A percentile compares a stretch with the other conserved stretches of the same genome.
These are phyloP conservation scores for Metschnikowia lochheadii DNA, from an alignment of 805 yeast species.

Conservation along the genomic window DNA sequence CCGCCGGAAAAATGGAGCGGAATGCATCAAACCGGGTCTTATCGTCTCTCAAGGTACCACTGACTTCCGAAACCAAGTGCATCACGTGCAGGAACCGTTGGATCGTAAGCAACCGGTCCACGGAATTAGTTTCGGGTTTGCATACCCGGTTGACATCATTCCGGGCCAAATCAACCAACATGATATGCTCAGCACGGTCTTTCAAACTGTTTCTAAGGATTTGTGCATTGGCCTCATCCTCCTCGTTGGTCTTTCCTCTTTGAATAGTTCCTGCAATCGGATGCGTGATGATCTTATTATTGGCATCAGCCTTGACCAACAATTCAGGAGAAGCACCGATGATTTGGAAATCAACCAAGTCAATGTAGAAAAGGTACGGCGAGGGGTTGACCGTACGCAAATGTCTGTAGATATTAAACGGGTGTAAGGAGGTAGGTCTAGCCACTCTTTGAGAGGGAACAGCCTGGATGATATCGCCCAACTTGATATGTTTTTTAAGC, in stretches of 20 bases:
- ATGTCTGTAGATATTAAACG: conserved; percentile 93
- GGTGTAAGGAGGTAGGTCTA: conserved; percentile 91
- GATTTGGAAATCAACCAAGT: conserved; percentile 84
- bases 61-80: conserved; percentile 92
- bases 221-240: conserved; percentile 80
- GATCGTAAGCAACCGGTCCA: conserved; percentile 82
- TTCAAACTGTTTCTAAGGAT: conserved; percentile 71
- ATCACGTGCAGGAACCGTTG: conserved; percentile 96
- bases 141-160: conserved; percentile 96
- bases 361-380: conserved; percentile 93
- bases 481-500: conserved; percentile 75
- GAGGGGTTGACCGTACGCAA: conserved; percentile 95
- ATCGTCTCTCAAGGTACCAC: conserved; percentile 80
- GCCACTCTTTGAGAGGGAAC: conserved; percentile 98
- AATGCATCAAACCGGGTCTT: conserved; percentile 95
- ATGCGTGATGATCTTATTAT: conserved; percentile 80
- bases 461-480: conserved; percentile 95
- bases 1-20: conserved; percentile 97
- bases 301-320: conserved; percentile 72
- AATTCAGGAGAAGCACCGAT: conserved; percentile 98
- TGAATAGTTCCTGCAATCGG: conserved; percentile 97
- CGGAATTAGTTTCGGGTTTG: conserved; percentile 76
- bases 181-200: conserved; percentile 97
- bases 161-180: conserved; percentile 97
- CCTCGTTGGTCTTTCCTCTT: conserved; percentile 87